Conservation (phyloP, 2,329 filamentous ascomycete genomes). For the Talaromyces sp. region DNA sequence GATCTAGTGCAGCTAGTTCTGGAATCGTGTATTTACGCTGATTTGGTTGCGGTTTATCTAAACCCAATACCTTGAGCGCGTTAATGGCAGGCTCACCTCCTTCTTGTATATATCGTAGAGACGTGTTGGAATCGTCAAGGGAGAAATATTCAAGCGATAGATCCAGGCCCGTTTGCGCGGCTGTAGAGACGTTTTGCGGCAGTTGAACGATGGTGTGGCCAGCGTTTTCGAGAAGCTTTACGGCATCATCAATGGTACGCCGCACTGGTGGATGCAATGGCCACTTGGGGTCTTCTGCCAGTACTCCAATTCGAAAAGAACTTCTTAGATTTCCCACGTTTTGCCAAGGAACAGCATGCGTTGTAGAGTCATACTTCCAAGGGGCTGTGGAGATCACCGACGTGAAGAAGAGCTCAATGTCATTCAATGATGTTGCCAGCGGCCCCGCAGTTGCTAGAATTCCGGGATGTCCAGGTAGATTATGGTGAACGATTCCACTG, state of each 20-base stretch:
- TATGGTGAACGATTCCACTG: constrained; percentile 15
- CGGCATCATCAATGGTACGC: constrained; percentile 43
- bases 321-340: constrained; percentile 17
- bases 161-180: not conserved
- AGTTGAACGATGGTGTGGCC: constrained; percentile 48
- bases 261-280: constrained; percentile 53
- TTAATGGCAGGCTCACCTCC: not conserved
- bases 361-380: constrained; percentile 46
- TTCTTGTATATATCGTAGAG: not conserved
- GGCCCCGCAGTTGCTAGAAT: constrained; percentile 34
- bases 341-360: constrained; percentile 48
- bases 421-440: constrained; percentile 24
- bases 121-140: not conserved
- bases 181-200: not conserved
- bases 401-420: constrained; percentile 43
- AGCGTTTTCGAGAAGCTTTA: constrained; percentile 36
- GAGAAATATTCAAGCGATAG: constrained; percentile 4
- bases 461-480: constrained; percentile 28
- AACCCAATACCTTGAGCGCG: not conserved
- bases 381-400: constrained; percentile 40
- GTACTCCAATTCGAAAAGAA: constrained; percentile 48
- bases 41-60: not conserved
- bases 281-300: constrained; percentile 47
- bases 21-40: constrained; percentile 31
- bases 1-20: constrained; percentile 44